These are phyloP conservation scores for Populus tomentosa DNA, from an alignment of 441 rosid species.

Conservation along the genomic window DNA sequence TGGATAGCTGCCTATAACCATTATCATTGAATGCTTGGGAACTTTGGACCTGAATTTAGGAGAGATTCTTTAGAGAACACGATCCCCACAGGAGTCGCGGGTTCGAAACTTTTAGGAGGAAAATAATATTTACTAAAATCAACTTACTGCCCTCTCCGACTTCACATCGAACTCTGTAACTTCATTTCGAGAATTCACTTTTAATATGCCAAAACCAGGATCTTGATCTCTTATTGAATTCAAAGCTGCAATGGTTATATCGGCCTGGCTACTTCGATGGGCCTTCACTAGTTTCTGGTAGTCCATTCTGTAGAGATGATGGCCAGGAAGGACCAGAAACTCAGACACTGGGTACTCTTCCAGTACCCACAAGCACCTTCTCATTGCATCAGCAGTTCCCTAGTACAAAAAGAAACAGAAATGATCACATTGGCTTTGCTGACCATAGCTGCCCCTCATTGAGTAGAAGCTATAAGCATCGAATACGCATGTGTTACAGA, in stretches of 20 bases:
- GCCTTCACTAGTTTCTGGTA: conserved; percentile 54
- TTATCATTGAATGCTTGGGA: conserved; percentile 14
- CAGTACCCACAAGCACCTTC: conserved; percentile 78
- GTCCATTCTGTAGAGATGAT: conserved; percentile 86
- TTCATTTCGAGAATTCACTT: conserved; percentile 40
- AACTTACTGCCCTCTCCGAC: conserved; percentile 33
- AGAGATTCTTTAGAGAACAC: conserved; percentile 1
- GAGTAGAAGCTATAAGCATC: neutral
- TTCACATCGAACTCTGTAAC: conserved; percentile 35
- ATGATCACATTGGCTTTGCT: neutral
- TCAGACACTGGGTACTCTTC: conserved; percentile 69
- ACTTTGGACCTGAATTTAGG: conserved; percentile 38
- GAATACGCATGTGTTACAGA: neutral
- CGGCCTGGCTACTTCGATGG: conserved; percentile 49
- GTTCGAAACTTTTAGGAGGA: neutral
- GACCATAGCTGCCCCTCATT: too few species aligned
- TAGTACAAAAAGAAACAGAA: conserved; percentile 8
- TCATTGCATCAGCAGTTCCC: conserved; percentile 91
- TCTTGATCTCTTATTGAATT: conserved; percentile 34
- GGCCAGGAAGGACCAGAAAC: conserved; percentile 76
- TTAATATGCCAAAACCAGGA: conserved; percentile 46
- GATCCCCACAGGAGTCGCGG: neutral
- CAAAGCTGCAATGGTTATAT: conserved; percentile 60
- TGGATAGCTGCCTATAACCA: conserved; percentile 22
- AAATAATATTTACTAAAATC: neutral